Evolutionary conservation across 1,284 basidiomycete genomes (phyloP).

Genomic region (Sanghuangporus weigelae): DNA sequence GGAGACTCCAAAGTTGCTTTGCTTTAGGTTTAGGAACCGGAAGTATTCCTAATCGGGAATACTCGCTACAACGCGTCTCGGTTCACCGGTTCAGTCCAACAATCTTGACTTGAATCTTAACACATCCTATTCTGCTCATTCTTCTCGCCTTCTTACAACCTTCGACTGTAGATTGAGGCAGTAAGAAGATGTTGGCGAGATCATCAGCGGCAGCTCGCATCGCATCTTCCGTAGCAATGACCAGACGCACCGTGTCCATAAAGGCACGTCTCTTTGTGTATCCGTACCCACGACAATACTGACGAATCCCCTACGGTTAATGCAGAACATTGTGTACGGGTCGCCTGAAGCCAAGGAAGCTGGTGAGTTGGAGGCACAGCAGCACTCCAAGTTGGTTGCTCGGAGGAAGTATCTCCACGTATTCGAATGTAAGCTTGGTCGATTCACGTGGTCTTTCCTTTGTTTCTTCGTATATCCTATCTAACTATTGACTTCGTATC

Average conservation of each 20-base stretch:
- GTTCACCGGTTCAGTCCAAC: neutral
- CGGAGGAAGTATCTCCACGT: slow-evolving; percentile 86
- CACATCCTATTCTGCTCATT: neutral
- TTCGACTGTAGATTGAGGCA: neutral
- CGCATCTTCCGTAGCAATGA: neutral
- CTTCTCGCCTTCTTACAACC: neutral
- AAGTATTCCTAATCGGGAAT: neutral
- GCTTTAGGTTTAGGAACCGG: neutral
- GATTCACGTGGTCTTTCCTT: neutral
- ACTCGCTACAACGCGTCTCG: neutral
- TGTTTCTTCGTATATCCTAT: slow-evolving; percentile 5
- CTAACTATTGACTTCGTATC: neutral
- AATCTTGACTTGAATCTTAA: neutral
- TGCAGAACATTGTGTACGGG: slow-evolving; percentile 59
- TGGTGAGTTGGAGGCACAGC: slow-evolving; percentile 68
- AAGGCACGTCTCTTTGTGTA: slow-evolving; percentile 1
- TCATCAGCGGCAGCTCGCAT: neutral
- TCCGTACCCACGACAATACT: neutral
- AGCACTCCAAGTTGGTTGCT: slow-evolving; percentile 82
- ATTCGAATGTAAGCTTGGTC: slow-evolving; percentile 64
- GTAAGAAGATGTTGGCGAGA: neutral
- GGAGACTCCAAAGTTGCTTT: neutral
- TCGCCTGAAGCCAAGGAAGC: slow-evolving; percentile 81
- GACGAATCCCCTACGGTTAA: slow-evolving; percentile 18
- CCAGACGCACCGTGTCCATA: slow-evolving; percentile 12